Conservation (phyloP, 2,329 filamentous ascomycete species). For the Atkinsonella hypoxylon region DNA sequence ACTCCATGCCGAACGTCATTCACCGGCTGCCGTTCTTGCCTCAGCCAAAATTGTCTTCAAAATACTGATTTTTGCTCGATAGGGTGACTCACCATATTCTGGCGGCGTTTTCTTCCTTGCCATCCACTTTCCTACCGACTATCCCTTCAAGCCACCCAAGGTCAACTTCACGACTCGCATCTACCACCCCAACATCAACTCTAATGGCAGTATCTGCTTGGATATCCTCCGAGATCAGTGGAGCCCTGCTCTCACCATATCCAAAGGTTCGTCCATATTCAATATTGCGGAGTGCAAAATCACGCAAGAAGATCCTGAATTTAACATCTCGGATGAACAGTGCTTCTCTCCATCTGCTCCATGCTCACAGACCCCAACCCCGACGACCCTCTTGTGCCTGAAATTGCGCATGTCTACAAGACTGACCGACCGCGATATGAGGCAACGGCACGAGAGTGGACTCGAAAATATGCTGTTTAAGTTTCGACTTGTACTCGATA, state of each 20-base stretch:
- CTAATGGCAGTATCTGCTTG: conserved; percentile 96
- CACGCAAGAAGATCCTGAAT: neutral
- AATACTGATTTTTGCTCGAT: conserved; percentile 17
- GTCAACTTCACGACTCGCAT: conserved; percentile 99
- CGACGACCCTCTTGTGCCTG: conserved; percentile 94
- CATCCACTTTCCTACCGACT: conserved; percentile 99
- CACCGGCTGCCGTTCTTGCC: neutral
- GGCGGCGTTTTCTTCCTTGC: conserved; percentile 98
- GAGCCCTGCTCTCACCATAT: conserved; percentile 96
- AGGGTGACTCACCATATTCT: conserved; percentile 95
- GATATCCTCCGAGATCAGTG: conserved; percentile 98
- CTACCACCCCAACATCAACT: conserved; percentile 99
- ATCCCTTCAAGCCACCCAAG: conserved; percentile 99
- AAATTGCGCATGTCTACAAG: conserved; percentile 99
- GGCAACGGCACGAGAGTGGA: conserved; percentile 95
- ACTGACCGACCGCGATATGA: conserved; percentile 94
- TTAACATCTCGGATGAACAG: conserved; percentile 31
- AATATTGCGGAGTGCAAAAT: too few species aligned
- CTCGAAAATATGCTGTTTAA: conserved; percentile 95
- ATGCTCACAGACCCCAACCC: conserved; percentile 99
- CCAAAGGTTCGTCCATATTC: conserved; percentile 59
- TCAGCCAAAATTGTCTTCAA: neutral
- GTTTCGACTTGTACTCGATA: neutral
- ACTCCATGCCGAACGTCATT: neutral
- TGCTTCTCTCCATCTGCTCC: conserved; percentile 96